Evolutionary conservation across 2,329 filamentous ascomycete species (phyloP), one percentile per base, ranked within the genome.

Genomic region (Lecanicillium sp.): DNA sequence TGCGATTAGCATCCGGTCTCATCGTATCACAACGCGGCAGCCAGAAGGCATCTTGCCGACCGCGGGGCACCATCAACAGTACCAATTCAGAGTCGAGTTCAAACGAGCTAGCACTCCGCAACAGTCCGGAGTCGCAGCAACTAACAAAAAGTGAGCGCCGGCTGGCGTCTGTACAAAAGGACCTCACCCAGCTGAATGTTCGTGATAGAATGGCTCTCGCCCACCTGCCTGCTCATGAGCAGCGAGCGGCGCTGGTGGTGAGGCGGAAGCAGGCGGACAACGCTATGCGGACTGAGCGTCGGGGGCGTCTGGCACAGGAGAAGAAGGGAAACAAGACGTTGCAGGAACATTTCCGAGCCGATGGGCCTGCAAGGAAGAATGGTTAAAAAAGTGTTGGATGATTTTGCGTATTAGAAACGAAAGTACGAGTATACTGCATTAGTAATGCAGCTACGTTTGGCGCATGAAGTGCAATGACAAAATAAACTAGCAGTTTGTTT

Each of bases 241-340:
- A 42, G 29, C 35, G 40, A 13, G 15, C 18, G 13, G 35, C 29
- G 14, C 40, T 42, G 18, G 20, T 31, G 12, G 14, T 27, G 19
- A 33, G 32, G 12, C 25, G 22, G 31, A 42, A 38, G 28, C 27
- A 35, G 35, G n/a, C 14, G 7, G 29, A 38, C 19, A 28, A 17
- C 16, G 36, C 19, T n/a, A 31, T 27, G 9, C 17, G 40, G 19
- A 32, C 31, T 6, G 36, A 38, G 32, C 33, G 35, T 30, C 35
- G 31, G 18, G 27, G 30, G 19, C 25, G 29, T 31, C 4, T 29
- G 20, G 29, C 27, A 18, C 16, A 38, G 20, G 40, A 28, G n/a
- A 30, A 35, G 16, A 42, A 42, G 27, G 36, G 40, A 1, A 42
- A 42, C 29, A 42, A 35, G 32, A 38, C 35, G 9, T 14, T 42